Evolutionary conservation across 257 asterid genomes (phyloP).

Genomic region (Nicotiana undulata): DNA sequence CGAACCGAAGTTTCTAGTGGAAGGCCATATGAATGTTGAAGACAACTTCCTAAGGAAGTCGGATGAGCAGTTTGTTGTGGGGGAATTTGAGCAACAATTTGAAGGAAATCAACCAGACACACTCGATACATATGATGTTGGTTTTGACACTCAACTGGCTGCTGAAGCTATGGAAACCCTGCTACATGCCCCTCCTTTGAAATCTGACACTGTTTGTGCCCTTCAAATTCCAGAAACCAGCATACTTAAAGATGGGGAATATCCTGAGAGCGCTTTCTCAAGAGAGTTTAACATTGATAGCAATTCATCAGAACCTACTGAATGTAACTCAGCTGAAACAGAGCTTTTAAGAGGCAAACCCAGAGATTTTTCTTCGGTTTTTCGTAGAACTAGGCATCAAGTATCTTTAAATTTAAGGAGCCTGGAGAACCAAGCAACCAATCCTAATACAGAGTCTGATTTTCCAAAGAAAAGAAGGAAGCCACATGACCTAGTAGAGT

Average conservation of each 20-base stretch:
- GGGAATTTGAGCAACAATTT: constrained; percentile 12
- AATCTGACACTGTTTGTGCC: constrained; percentile 19
- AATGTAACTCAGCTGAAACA: constrained; percentile 6
- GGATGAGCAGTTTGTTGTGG: constrained; percentile 24
- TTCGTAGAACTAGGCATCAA: constrained; percentile 7
- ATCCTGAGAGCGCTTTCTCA: constrained; percentile 10
- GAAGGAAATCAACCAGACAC: constrained; percentile 19
- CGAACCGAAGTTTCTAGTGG: neutral
- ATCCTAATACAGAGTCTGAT: constrained; percentile 18
- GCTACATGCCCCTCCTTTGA: constrained; percentile 33
- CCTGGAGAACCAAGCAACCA: neutral
- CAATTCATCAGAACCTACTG: constrained; percentile 13
- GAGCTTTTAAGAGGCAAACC: neutral
- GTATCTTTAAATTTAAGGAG: constrained; percentile 14
- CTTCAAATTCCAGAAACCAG: constrained; percentile 23
- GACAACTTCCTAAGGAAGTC: constrained; percentile 21
- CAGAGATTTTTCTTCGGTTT: constrained; percentile 2
- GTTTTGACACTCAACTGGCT: constrained; percentile 77
- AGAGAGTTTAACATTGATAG: constrained; percentile 8
- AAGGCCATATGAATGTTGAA: neutral
- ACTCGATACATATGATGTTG: constrained; percentile 39
- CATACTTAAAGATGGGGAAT: constrained; percentile 15
- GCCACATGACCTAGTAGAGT: constrained; percentile 6
- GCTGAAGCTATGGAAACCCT: constrained; percentile 90
- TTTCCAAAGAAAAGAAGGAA: constrained; percentile 22